A percentile compares a stretch with the other conserved stretches of the same genome.
Evolutionary conservation across 495 filamentous ascomycete genomes (phyloP).

Genomic region (Lasiosphaeris hirsuta): DNA sequence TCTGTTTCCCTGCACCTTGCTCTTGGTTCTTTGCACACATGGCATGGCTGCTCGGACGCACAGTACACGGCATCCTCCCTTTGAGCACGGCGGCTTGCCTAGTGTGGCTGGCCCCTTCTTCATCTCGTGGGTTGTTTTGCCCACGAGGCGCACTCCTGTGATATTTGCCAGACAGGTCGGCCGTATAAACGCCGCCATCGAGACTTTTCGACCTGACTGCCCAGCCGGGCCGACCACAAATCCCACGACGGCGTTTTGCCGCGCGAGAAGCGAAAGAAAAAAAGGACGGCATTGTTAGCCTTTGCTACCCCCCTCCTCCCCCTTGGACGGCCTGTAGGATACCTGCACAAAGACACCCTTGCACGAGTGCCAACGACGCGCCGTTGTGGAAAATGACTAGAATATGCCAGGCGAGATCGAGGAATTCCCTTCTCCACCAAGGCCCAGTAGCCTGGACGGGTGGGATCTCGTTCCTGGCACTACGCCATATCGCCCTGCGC

Average conservation of each 20-base stretch:
- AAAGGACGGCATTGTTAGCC: not conserved
- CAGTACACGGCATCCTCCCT: constrained; percentile 1
- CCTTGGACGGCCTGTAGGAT: not conserved
- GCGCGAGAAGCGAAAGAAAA: not conserved
- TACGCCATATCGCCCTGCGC: constrained; percentile 1
- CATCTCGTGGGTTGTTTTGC: not conserved
- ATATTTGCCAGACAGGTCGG: too few species aligned
- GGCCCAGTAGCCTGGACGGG: constrained; percentile 3
- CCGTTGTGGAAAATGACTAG: constrained; percentile 20
- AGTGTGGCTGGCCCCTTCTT: not conserved
- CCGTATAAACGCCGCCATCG: too few species aligned
- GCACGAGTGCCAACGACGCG: constrained; percentile 5
- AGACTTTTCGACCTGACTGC: too few species aligned
- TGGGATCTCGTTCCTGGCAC: not conserved
- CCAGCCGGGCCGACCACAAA: not conserved
- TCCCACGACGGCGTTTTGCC: not conserved
- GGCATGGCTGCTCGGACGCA: not conserved
- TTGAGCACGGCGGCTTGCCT: not conserved
- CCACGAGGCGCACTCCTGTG: not conserved
- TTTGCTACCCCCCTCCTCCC: not conserved
- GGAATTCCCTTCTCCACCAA: constrained; percentile 11
- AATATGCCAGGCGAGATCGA: constrained; percentile 13
- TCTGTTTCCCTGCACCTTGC: not conserved
- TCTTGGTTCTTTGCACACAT: not conserved
- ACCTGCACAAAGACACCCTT: not conserved